A percentile compares a stretch with the other conserved stretches of the same genome.
Evolutionary conservation across 352 stramenopile genomes (phyloP).

Genomic region (Phytophthora colocasiae): DNA sequence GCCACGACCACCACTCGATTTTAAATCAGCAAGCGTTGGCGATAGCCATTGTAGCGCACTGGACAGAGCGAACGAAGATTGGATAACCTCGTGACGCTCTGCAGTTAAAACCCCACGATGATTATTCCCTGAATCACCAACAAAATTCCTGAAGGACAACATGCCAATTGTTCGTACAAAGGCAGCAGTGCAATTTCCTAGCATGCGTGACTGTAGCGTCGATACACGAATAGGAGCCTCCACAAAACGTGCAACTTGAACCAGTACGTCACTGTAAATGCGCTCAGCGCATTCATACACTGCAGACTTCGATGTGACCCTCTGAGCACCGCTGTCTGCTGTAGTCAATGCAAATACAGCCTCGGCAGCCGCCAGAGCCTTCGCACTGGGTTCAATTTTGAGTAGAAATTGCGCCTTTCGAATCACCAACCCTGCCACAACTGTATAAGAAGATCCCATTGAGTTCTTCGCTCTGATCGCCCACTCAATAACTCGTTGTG

Average conservation of each 20-base stretch:
- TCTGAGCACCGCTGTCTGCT: conserved; percentile 43
- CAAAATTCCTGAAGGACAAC: conserved; percentile 78
- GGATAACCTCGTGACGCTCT: conserved; percentile 62
- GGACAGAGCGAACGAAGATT: conserved; percentile 77
- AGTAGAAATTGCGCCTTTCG: conserved; percentile 88
- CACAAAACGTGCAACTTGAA: conserved; percentile 85
- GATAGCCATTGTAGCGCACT: conserved; percentile 82
- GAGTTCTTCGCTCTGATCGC: conserved; percentile 90
- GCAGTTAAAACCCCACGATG: conserved; percentile 45
- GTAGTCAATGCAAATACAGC: conserved; percentile 67
- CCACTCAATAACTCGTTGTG: conserved; percentile 90
- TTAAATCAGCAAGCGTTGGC: conserved; percentile 46
- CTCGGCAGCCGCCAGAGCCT: conserved; percentile 70
- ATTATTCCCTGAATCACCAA: conserved; percentile 58
- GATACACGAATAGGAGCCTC: conserved; percentile 81
- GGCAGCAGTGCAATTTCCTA: conserved; percentile 77
- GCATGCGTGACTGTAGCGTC: conserved; percentile 72
- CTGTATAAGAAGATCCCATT: conserved; percentile 84
- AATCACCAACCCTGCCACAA: conserved; percentile 83
- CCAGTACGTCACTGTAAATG: conserved; percentile 86
- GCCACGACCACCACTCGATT: conserved; percentile 34
- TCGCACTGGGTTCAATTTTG: conserved; percentile 77
- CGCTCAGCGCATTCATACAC: conserved; percentile 83
- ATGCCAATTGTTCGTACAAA: conserved; percentile 84
- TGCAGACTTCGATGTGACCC: conserved; percentile 52